Evolutionary conservation across 2,329 filamentous ascomycete species (phyloP), one percentile per base, ranked within the genome.

Genomic region (Acarospora socialis): DNA sequence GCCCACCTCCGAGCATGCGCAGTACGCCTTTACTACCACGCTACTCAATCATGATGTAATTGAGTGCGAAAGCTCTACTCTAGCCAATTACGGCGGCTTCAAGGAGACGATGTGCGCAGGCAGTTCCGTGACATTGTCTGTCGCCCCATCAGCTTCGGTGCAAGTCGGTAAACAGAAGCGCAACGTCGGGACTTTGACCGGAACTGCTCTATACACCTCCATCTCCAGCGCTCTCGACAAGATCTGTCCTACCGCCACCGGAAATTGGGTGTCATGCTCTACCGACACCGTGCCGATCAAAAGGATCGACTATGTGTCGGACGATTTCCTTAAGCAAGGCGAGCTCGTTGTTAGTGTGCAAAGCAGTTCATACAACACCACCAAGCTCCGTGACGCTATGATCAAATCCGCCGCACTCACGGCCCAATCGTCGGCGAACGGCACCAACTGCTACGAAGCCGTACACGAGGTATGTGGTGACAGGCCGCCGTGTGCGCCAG

Each of bases 141-240:
- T n/a, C n/a, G n/a, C n/a, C n/a, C 6, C 22, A 4, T 8, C 20
- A 12, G 33, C 33, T 5, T 17, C 15, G 6, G 35, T 39, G 8
- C 37, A 39, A 31, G 30, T 18, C 4, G 37, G 37, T n/a, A 38
- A 13, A 8, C 25, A 15, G 5, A 24, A 22, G 12, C 23, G 25
- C 18, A 29, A 34, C 25, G 37, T 39, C 14, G 37, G 37, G 12
- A 39, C 37, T 25, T 16, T 39, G 12, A 39, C 30, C 10, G 35
- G 27, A 7, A 9, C 12, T 7, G 34, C 30, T 19, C 30, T 39
- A 13, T 39, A 23, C 15, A 33, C 34, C 10, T 37, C 37, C 19
- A 33, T 39, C 10, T 39, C 37, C 7, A 33, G 17, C 15, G 34
- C 37, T 25, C 35, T 39, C 21, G 26, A 32, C 13, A 34, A 27